Conservation (phyloP, 805 yeast genomes). For the Sugiyamaella smithiae region DNA sequence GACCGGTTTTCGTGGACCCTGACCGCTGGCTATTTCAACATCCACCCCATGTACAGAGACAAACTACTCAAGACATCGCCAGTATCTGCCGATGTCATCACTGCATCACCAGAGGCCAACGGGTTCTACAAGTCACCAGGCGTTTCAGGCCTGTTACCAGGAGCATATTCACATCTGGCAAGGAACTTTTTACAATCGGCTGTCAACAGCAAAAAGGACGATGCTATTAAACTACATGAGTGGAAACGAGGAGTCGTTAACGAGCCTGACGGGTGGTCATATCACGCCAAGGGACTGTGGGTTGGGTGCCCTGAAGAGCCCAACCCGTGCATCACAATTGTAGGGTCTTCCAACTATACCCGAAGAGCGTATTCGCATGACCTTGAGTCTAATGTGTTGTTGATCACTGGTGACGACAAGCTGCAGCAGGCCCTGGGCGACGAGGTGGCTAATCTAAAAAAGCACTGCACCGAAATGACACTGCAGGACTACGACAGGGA, state of each 20-base stretch:
- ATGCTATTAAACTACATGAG: conserved; percentile 61
- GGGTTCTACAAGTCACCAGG: conserved; percentile 88
- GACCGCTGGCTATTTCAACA: conserved; percentile 96
- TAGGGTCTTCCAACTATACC: conserved; percentile 94
- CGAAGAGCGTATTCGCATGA: conserved; percentile 84
- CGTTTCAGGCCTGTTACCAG: conserved; percentile 75
- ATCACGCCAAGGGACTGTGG: conserved; percentile 98
- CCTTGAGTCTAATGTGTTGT: conserved; percentile 80
- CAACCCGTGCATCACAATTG: conserved; percentile 68
- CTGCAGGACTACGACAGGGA: conserved; percentile 61
- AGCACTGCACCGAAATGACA: conserved; percentile 50
- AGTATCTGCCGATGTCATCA: conserved; percentile 61
- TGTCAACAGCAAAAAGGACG: conserved; percentile 32
- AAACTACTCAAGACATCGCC: conserved; percentile 58
- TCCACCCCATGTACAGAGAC: conserved; percentile 68
- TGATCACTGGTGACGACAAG: conserved; percentile 64
- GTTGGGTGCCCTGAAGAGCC: conserved; percentile 54
- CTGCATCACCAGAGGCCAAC: conserved; percentile 92
- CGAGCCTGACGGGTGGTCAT: conserved; percentile 87
- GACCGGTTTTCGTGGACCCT: conserved; percentile 70
- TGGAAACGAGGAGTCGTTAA: conserved; percentile 89
- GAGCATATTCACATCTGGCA: conserved; percentile 78
- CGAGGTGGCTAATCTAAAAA: conserved; percentile 62
- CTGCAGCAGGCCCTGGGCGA: conserved; percentile 54
- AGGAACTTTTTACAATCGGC: conserved; percentile 61